These are phyloP conservation scores for Holtermanniella nyarrowii DNA, from an alignment of 768 basidiomycete genomes.

Conservation along the genomic window DNA sequence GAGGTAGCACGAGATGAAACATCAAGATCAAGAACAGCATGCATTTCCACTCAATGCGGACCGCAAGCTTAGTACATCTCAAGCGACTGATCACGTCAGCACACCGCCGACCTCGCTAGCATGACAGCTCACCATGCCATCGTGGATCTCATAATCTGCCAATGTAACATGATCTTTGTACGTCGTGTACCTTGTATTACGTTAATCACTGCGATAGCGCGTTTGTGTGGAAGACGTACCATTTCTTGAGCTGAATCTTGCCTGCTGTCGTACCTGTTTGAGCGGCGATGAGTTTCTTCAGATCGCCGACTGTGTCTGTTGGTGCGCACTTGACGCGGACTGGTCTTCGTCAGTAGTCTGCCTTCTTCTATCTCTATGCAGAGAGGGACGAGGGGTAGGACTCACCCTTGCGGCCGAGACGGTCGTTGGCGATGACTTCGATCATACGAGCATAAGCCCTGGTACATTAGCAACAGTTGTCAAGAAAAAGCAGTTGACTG, in stretches of 20 bases:
- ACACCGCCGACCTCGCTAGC: too few relatives aligned
- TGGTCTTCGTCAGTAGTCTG: slow-evolving; percentile 32
- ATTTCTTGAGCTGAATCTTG: slow-evolving; percentile 95
- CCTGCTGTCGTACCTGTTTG: slow-evolving; percentile 77
- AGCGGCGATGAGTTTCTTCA: slow-evolving; percentile 93
- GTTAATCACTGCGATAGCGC: neutral
- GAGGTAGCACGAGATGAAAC: too few relatives aligned
- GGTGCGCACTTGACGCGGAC: slow-evolving; percentile 86
- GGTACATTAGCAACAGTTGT: neutral
- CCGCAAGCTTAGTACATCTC: too few relatives aligned
- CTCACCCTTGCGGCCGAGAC: slow-evolving; percentile 83
- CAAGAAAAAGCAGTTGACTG: neutral
- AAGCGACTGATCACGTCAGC: too few relatives aligned
- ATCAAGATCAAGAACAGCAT: neutral
- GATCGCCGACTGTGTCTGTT: slow-evolving; percentile 91
- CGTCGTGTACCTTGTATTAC: slow-evolving; percentile 62
- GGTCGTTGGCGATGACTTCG: slow-evolving; percentile 90
- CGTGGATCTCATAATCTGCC: slow-evolving; percentile 41
- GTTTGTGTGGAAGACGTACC: slow-evolving; percentile 45
- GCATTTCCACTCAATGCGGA: too few relatives aligned
- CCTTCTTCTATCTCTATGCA: neutral
- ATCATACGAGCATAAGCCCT: slow-evolving; percentile 18
- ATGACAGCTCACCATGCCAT: slow-evolving; percentile 40
- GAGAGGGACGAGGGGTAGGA: slow-evolving; percentile 2
- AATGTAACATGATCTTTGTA: slow-evolving; percentile 73